A percentile compares a stretch with the other conserved stretches of the same genome.
Evolutionary conservation across 2,329 filamentous ascomycete genomes (phyloP).

Genomic region (Helotiales sp.): DNA sequence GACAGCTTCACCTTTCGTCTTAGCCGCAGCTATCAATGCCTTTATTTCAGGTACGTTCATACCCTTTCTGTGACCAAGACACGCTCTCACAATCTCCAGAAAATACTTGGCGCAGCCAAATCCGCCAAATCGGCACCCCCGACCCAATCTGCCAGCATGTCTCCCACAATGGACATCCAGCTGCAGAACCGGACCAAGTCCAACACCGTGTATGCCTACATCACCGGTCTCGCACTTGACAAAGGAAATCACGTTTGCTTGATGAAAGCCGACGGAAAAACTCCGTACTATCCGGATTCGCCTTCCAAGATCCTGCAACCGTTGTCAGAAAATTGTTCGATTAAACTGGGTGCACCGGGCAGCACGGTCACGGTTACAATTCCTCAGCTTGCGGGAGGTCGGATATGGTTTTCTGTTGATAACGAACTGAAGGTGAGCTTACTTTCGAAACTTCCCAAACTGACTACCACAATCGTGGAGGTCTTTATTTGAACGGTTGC

Average conservation of each 20-base stretch:
- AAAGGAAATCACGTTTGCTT: constrained; percentile 65
- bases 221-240: constrained; percentile 69
- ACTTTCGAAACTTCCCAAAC: background rate
- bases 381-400: constrained; percentile 71
- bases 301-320: constrained; percentile 56
- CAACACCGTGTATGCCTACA: constrained; percentile 66
- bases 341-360: constrained; percentile 66
- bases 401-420: constrained; percentile 72
- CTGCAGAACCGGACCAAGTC: constrained; percentile 70
- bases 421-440: constrained; percentile 55
- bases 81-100: background rate
- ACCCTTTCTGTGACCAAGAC: background rate
- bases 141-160: background rate
- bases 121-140: background rate
- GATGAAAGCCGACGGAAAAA: constrained; percentile 68
- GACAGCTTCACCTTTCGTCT: background rate
- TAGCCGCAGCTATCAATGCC: background rate
- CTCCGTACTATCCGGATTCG: constrained; percentile 66
- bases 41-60: background rate
- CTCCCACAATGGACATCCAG: constrained; percentile 59
- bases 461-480: no score
- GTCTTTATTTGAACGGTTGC: no score
- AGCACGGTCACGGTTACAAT: constrained; percentile 64
- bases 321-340: constrained; percentile 63
- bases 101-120: background rate